A percentile compares a stretch with the other conserved stretches of the same genome.
phyloP scores from a whole-genome alignment of 2,329 filamentous ascomycete genomes.

The Aureobasidium sp. region DNA sequence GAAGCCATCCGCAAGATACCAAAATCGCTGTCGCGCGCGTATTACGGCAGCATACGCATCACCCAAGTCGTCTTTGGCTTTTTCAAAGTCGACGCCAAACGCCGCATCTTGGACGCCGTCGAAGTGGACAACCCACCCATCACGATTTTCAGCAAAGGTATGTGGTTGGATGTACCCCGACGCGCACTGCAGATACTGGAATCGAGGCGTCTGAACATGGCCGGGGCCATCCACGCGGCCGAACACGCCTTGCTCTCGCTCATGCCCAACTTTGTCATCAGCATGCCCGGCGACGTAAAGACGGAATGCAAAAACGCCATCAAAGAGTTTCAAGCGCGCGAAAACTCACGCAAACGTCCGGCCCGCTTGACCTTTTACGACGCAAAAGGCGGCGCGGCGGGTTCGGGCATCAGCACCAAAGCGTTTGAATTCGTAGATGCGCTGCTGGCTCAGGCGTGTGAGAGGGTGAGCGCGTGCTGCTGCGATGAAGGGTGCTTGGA shows the following conservation, averaged over 20 bases:
- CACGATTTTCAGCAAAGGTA: slow-evolving; percentile 73
- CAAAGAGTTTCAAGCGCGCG: slow-evolving; percentile 74
- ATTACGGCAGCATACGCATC: slow-evolving; percentile 80
- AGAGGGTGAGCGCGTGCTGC: slow-evolving; percentile 66
- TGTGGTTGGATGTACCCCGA: slow-evolving; percentile 91
- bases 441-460: slow-evolving; percentile 67
- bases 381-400: slow-evolving; percentile 76
- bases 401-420: slow-evolving; percentile 81
- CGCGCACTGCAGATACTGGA: slow-evolving; percentile 71
- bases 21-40: slow-evolving; percentile 60
- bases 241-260: slow-evolving; percentile 84
- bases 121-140: slow-evolving; percentile 91
- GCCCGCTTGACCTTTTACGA: slow-evolving; percentile 92
- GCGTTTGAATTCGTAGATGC: slow-evolving; percentile 88
- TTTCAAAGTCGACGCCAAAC: slow-evolving; percentile 88
- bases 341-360: slow-evolving; percentile 69
- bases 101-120: slow-evolving; percentile 82
- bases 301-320: slow-evolving; percentile 87
- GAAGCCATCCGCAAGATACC: slow-evolving; percentile 73
- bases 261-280: slow-evolving; percentile 85
- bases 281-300: slow-evolving; percentile 80
- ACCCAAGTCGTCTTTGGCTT: slow-evolving; percentile 88
- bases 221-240: slow-evolving; percentile 86
- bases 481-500: slow-evolving; percentile 80
- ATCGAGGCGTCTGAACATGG: slow-evolving; percentile 66